Base-by-base conservation (phyloP, 2,329 filamentous ascomycete genomes). In the Penicillium sp. region DNA sequence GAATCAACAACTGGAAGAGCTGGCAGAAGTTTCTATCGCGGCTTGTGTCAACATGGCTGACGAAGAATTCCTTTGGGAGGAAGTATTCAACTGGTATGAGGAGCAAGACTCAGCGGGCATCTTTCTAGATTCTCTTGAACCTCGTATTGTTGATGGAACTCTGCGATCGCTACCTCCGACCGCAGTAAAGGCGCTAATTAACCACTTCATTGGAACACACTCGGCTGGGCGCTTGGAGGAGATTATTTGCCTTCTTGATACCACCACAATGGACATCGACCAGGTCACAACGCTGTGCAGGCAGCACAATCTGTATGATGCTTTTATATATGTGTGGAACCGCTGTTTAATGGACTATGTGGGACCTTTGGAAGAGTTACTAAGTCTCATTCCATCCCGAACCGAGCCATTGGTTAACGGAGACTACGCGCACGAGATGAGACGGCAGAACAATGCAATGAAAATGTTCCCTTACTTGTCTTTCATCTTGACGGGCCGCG, bases 381-480 rank as follows among this genome's bases (percentile, higher is more conserved):
- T 97, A 23, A 69, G 78, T 51, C 73, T 78, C 43, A 68, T 70
- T 19, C 62, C 67, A 16, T 47, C 61, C 0, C 54, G 60, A 23
- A 51, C 55, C 14, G 58, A 65, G 18, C 36, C 59, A 13, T 55
- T 66, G 46, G 61, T 61, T 35, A 71, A 76, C 47, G 73, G 70
- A 8, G 63, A 70, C 82, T 62, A 84, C 79, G 27, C 72, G 83
- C n/a, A 81, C 82, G 72, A 80, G 80, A 57, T 77, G 23, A 79
- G 81, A 8, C 80, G 79, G 36, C 80, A 80, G 54, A 74, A 79
- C 11, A 84, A 91, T 64, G 91, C 90, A 2, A 82, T 90, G 71
- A 99, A 97, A 70, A 86, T 97, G 58, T 99, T 97, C 63, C 90
- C 94, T 0, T 99, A 97, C 67, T 80, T 99, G 7, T 95, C 94